A percentile compares a stretch with the other conserved stretches of the same genome.
Conservation (phyloP, 2,329 filamentous ascomycete genomes). For the Zasmidium cellare region DNA sequence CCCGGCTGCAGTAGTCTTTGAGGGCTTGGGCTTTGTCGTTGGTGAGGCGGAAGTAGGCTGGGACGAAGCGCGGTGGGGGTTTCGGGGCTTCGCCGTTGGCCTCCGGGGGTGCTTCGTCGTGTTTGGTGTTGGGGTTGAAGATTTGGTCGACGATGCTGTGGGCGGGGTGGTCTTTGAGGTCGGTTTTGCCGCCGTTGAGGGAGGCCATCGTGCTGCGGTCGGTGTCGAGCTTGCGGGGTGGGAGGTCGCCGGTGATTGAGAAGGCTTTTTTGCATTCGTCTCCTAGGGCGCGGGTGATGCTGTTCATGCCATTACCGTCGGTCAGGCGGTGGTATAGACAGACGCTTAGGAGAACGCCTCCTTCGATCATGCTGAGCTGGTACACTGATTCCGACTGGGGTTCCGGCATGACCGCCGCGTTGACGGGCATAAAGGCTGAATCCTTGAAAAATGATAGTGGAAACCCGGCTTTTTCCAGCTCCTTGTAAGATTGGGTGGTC, state of each 20-base stretch:
- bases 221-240: conserved; percentile 14
- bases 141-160: conserved; percentile 9
- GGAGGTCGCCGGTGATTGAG: conserved; percentile 12
- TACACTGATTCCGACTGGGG: conserved; percentile 17
- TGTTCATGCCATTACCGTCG: conserved; percentile 25
- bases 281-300: conserved; percentile 19
- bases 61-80: conserved; percentile 14
- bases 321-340: conserved; percentile 24
- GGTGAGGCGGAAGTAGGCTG: conserved; percentile 16
- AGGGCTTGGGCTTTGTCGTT: conserved; percentile 14
- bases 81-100: conserved; percentile 12
- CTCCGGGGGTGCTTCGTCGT: conserved; percentile 18
- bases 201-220: conserved; percentile 15
- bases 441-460: conserved; percentile 22
- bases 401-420: conserved; percentile 19
- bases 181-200: conserved; percentile 13
- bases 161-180: conserved; percentile 19
- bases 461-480: conserved; percentile 16
- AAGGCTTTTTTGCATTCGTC: conserved; percentile 20
- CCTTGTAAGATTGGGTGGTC: conserved; percentile 12
- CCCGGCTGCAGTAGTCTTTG: conserved; percentile 14
- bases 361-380: conserved; percentile 22
- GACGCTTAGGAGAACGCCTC: conserved; percentile 19
- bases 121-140: conserved; percentile 15
- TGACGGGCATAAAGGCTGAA: conserved; percentile 19